Conservation (phyloP, 495 filamentous ascomycete genomes). For the Penicillium ochrochloron region DNA sequence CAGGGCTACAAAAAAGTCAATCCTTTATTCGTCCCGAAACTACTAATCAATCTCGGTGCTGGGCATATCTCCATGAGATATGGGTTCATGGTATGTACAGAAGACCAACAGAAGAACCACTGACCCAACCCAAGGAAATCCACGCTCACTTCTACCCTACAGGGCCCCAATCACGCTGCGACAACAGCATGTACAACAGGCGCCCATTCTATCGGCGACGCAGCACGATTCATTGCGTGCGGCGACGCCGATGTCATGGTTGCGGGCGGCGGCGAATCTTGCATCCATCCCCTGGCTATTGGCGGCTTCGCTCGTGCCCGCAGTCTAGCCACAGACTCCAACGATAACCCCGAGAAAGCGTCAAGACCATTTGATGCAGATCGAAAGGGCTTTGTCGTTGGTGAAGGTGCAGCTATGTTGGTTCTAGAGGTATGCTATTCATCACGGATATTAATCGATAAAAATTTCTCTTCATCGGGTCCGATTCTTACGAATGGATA, state of each 20-base stretch:
- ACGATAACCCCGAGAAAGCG: conserved; percentile 70
- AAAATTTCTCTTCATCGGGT: not conserved
- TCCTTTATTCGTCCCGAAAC: conserved; percentile 86
- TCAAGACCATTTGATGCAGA: conserved; percentile 88
- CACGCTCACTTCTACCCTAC: conserved; percentile 17
- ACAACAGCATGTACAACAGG: conserved; percentile 97
- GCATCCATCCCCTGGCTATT: conserved; percentile 92
- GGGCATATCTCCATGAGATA: conserved; percentile 94
- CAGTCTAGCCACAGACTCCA: conserved; percentile 80
- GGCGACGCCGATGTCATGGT: conserved; percentile 95
- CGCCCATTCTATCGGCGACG: conserved; percentile 92
- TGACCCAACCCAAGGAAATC: not conserved
- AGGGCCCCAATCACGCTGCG: conserved; percentile 88
- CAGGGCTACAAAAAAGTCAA: conserved; percentile 92
- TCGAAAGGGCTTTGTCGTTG: conserved; percentile 86
- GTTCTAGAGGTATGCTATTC: conserved; percentile 69
- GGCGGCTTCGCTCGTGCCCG: conserved; percentile 88
- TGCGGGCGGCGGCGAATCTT: conserved; percentile 91
- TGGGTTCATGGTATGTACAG: conserved; percentile 66
- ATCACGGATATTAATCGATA: not conserved
- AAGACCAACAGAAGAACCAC: not conserved
- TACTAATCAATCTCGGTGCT: conserved; percentile 92
- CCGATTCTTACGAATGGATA: not conserved
- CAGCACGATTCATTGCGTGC: conserved; percentile 83
- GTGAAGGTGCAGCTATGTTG: conserved; percentile 87